Conservation (phyloP, 1,139 yeast species). For the Candida dubliniensis region DNA sequence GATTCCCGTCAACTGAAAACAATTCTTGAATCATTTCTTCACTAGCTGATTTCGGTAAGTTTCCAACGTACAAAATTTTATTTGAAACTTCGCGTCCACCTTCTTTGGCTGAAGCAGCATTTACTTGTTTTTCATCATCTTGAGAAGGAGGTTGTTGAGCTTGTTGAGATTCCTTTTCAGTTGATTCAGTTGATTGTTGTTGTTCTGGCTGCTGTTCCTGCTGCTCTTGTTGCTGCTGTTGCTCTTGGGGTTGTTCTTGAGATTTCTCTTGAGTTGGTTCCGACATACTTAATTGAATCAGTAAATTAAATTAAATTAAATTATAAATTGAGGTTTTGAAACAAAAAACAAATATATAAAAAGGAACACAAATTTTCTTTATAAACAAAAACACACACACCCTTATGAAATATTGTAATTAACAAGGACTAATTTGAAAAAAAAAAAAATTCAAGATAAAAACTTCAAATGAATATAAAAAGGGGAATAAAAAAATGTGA, state of each 20-base stretch:
- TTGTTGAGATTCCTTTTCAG: constrained; percentile 1
- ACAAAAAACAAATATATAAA: too few species aligned
- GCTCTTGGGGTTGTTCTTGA: too few species aligned
- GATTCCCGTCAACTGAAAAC: constrained; percentile 58
- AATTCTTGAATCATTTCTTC: constrained; percentile 63
- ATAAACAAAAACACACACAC: too few species aligned
- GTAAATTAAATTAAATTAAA: too few species aligned
- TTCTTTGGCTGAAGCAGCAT: constrained; percentile 67
- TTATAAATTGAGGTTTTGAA: too few species aligned
- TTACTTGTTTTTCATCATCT: constrained; percentile 12
- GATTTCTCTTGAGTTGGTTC: not conserved
- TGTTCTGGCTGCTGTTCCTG: constrained; percentile 9
- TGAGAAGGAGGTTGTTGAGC: constrained; percentile 1
- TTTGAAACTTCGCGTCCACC: constrained; percentile 83
- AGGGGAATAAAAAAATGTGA: too few species aligned
- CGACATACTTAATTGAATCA: not conserved
- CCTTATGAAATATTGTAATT: too few species aligned
- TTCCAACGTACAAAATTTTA: constrained; percentile 75
- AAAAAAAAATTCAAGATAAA: too few species aligned
- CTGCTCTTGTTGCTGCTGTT: not conserved
- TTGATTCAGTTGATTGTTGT: constrained; percentile 3
- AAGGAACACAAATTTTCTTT: too few species aligned
- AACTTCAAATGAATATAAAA: too few species aligned
- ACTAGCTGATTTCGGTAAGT: constrained; percentile 61
- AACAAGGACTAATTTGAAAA: too few species aligned